These are phyloP conservation scores for Aegilops speltoides DNA, from an alignment of 176 grass and related monocot genomes.

Conservation along the genomic window DNA sequence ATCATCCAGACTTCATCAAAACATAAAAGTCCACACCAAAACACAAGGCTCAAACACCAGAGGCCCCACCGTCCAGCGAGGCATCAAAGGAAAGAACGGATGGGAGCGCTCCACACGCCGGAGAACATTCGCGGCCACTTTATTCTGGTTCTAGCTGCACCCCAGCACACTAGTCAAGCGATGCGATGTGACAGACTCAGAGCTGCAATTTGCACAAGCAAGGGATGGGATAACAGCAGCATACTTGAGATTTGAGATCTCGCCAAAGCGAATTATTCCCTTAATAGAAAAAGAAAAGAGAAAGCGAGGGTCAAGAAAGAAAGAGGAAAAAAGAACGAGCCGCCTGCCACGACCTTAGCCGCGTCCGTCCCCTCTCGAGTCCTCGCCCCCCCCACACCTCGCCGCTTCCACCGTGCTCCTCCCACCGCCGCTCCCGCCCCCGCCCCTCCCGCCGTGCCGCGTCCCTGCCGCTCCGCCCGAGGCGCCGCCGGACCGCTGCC, in stretches of 20 bases:
- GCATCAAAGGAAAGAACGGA: neutral
- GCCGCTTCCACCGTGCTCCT: conserved; percentile 9
- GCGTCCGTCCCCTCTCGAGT: conserved; percentile 12
- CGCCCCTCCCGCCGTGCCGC: neutral
- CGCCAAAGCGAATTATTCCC: neutral
- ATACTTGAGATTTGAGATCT: neutral
- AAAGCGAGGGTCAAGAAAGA: neutral
- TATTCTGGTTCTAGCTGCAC: neutral
- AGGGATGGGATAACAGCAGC: neutral
- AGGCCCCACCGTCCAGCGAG: neutral
- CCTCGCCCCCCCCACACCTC: neutral
- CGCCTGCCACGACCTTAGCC: conserved; percentile 18
- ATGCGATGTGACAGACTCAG: neutral
- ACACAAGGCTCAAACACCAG: neutral
- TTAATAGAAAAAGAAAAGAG: neutral
- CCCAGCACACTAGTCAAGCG: no score
- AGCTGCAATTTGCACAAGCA: neutral
- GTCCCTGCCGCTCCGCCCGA: neutral
- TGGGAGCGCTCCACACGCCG: neutral
- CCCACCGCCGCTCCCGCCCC: neutral
- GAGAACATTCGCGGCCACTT: neutral
- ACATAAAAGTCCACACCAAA: neutral
- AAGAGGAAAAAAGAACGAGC: neutral
- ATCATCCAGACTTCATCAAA: no score
- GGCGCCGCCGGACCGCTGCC: neutral